A percentile compares a stretch with the other conserved stretches of the same genome.
Evolutionary conservation across 2,329 filamentous ascomycete genomes (phyloP).

Genomic region (Rutstroemia sp.): DNA sequence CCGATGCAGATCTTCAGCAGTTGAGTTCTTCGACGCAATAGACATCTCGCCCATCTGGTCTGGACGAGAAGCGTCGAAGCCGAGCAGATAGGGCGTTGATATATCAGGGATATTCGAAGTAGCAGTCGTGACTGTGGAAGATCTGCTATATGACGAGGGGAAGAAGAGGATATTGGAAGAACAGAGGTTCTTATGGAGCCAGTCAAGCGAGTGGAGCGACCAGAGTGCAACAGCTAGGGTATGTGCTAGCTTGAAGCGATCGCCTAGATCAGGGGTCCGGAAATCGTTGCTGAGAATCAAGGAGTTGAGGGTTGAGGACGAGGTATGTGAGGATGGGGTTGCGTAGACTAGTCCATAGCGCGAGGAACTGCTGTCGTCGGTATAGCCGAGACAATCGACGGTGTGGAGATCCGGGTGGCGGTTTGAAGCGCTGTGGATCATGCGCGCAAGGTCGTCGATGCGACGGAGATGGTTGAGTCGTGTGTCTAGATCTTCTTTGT

Average conservation of each 20-base stretch:
- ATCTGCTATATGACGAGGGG: constrained; percentile 32
- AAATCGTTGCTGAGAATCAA: constrained; percentile 34
- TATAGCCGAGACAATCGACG: constrained; percentile 41
- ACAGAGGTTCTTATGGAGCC: constrained; percentile 40
- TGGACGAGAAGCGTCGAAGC: constrained; percentile 36
- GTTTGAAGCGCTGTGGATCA: constrained; percentile 39
- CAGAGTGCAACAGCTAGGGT: constrained; percentile 38
- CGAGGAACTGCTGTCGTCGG: constrained; percentile 32
- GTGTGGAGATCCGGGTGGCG: constrained; percentile 40
- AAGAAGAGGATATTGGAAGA: constrained; percentile 37
- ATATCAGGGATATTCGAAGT: constrained; percentile 35
- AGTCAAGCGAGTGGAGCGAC: constrained; percentile 46
- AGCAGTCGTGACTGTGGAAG: constrained; percentile 21
- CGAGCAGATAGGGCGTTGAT: constrained; percentile 32
- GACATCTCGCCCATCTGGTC: constrained; percentile 32
- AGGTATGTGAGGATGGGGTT: constrained; percentile 26
- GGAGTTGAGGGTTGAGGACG: constrained; percentile 34
- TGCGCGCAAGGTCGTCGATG: constrained; percentile 39
- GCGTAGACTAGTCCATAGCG: constrained; percentile 40
- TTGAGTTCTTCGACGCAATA: constrained; percentile 36
- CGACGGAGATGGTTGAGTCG: constrained; percentile 37
- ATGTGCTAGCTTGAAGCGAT: constrained; percentile 35
- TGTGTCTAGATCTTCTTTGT: constrained; percentile 33
- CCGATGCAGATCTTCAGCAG: constrained; percentile 36
- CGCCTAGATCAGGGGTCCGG: constrained; percentile 39